Percentiles rank a stretch among this genome's conserved stretches.
Evolutionary conservation across 2,329 filamentous ascomycete species (phyloP).

Genomic region (Emericellopsis atlantica): DNA sequence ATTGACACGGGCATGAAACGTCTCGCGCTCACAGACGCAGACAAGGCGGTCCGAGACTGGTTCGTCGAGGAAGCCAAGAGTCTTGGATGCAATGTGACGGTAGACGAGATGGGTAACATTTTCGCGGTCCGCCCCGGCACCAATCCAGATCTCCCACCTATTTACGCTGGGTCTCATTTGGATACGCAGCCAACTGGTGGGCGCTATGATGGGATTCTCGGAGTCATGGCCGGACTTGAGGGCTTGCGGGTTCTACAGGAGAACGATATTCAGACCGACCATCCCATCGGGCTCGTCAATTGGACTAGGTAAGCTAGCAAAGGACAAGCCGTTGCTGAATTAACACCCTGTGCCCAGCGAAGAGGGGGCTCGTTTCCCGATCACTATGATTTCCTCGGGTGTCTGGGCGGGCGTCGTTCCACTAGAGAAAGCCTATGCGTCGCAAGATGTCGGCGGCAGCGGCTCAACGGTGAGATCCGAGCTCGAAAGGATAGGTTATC

Average conservation of each 20-base stretch:
- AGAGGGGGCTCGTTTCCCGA: constrained; percentile 70
- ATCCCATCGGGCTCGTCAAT: constrained; percentile 62
- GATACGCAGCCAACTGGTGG: constrained; percentile 55
- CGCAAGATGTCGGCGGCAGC: constrained; percentile 5
- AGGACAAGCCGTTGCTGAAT: not conserved
- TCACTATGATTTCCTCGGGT: constrained; percentile 61
- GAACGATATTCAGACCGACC: constrained; percentile 53
- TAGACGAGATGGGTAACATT: constrained; percentile 72
- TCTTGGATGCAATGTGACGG: constrained; percentile 52
- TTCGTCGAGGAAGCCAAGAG: constrained; percentile 50
- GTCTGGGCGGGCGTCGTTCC: constrained; percentile 64
- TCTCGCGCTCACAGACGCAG: constrained; percentile 56
- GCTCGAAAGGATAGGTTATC: constrained; percentile 58
- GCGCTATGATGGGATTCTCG: constrained; percentile 66
- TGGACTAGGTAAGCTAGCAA: constrained; percentile 51
- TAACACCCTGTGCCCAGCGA: constrained; percentile 34
- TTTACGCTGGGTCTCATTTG: constrained; percentile 59
- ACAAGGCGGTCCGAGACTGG: constrained; percentile 64
- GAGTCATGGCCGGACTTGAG: constrained; percentile 61
- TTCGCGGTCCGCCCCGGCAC: constrained; percentile 58
- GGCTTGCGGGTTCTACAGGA: constrained; percentile 58
- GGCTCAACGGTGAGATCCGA: constrained; percentile 22
- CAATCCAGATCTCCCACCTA: constrained; percentile 25
- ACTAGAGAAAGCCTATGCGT: constrained; percentile 42
- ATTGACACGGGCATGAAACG: constrained; percentile 66